Percentiles rank a stretch among this genome's conserved stretches.
phyloP scores from a whole-genome alignment of 2,329 filamentous ascomycete species.

The Cordyceps farinosa region DNA sequence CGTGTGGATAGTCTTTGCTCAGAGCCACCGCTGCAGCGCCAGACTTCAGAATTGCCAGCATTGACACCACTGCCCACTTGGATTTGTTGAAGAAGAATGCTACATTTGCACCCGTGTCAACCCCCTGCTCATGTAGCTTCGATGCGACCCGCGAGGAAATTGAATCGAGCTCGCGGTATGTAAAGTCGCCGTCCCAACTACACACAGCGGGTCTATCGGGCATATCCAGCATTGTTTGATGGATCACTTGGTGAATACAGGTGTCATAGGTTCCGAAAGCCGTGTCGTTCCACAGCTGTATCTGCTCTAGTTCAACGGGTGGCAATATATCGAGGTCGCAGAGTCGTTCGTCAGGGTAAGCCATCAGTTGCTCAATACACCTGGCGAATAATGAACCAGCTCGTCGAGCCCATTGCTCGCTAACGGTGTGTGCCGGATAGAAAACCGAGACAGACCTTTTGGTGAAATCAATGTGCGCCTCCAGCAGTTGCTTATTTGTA shows the following conservation, averaged over 20 bases:
- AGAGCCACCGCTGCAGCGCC: neutral
- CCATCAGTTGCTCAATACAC: neutral
- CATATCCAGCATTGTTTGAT: neutral
- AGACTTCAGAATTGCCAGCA: constrained; percentile 39
- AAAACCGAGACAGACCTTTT: neutral
- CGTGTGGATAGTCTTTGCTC: neutral
- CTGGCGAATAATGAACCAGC: neutral
- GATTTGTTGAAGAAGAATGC: constrained; percentile 31
- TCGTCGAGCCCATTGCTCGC: neutral
- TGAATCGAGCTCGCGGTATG: constrained; percentile 24
- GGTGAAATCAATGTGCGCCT: neutral
- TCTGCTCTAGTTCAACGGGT: neutral
- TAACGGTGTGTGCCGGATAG: neutral
- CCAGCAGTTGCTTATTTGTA: neutral
- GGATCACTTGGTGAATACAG: neutral
- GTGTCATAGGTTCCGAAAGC: neutral
- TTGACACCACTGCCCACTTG: constrained; percentile 49
- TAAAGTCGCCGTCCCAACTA: neutral
- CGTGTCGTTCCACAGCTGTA: neutral
- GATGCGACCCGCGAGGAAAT: constrained; percentile 34
- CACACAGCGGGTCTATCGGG: neutral
- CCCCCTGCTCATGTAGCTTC: constrained; percentile 31
- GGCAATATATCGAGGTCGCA: neutral
- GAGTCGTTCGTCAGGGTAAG: neutral
- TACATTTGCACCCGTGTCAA: constrained; percentile 34